phyloP scores from a whole-genome alignment of 2,329 filamentous ascomycete genomes.

The Fusarium buxicola region DNA sequence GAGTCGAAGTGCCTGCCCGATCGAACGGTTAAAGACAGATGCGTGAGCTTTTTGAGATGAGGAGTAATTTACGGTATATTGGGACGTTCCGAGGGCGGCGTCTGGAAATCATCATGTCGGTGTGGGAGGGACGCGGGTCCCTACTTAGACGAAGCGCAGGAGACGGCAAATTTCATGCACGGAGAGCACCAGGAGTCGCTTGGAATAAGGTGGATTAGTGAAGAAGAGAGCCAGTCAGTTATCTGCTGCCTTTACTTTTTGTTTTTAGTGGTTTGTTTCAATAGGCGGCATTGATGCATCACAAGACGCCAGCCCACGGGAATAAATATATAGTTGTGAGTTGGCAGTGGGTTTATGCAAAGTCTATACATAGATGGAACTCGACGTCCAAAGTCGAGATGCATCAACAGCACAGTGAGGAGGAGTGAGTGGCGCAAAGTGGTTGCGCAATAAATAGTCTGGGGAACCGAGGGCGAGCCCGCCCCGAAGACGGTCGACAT shows the following conservation, averaged over 20 bases:
- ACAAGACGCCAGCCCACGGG: neutral
- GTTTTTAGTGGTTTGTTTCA: slow-evolving; percentile 4
- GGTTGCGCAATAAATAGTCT: slow-evolving; percentile 8
- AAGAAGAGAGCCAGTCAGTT: neutral
- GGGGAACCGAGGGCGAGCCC: slow-evolving; percentile 22
- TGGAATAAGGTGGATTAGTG: neutral
- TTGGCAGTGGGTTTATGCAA: slow-evolving; percentile 15
- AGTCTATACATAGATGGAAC: neutral
- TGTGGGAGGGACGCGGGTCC: neutral
- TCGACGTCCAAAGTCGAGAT: too few species aligned
- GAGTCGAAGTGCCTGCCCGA: neutral
- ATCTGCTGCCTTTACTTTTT: slow-evolving; percentile 3
- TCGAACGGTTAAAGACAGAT: neutral
- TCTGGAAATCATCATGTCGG: neutral
- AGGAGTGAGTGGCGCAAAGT: neutral
- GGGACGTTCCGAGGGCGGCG: neutral
- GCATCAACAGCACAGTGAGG: neutral
- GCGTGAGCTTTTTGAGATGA: slow-evolving; percentile 5
- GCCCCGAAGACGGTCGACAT: neutral
- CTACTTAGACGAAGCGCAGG: neutral
- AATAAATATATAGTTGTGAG: slow-evolving; percentile 15
- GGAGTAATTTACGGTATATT: slow-evolving; percentile 16
- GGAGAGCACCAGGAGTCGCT: neutral
- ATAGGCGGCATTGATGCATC: slow-evolving; percentile 2
- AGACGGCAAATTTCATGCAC: slow-evolving; percentile 7